Conservation (phyloP, 106 monocot genomes). For the Gastrodia elata region DNA sequence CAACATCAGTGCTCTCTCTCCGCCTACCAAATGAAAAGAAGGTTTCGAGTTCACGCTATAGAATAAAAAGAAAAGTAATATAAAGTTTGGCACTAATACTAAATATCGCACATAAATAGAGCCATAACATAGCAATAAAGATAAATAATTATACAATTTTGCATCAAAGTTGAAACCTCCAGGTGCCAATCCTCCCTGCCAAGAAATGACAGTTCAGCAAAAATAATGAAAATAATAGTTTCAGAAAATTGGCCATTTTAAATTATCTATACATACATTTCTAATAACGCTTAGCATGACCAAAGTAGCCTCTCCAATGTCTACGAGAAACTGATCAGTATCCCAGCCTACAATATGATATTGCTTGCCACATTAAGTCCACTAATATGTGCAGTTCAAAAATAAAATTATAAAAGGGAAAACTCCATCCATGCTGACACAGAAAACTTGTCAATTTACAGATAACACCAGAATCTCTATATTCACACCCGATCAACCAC, state of each 20-base stretch:
- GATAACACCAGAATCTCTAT: too few relatives aligned
- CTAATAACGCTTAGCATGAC: constrained; percentile 90
- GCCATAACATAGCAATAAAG: neutral
- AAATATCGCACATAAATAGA: neutral
- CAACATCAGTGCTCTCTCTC: constrained; percentile 95
- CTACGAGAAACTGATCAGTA: constrained; percentile 91
- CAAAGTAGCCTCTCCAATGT: constrained; percentile 84
- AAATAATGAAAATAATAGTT: constrained; percentile 1
- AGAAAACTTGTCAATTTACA: too few relatives aligned
- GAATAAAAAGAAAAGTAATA: neutral
- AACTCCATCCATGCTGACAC: too few relatives aligned
- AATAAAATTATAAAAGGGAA: too few relatives aligned
- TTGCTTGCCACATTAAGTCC: neutral
- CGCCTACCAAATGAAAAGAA: constrained; percentile 28
- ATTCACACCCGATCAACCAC: too few relatives aligned
- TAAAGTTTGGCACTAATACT: neutral
- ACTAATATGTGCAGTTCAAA: neutral
- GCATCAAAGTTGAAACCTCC: constrained; percentile 99
- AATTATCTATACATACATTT: constrained; percentile 45
- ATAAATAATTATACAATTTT: constrained; percentile 50
- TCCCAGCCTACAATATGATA: constrained; percentile 64
- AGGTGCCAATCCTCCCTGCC: constrained; percentile 88
- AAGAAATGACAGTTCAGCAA: neutral
- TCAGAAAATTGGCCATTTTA: neutral
- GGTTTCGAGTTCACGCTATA: neutral